A percentile compares a stretch with the other conserved stretches of the same genome.
Conservation (phyloP, 768 basidiomycete species). For the Lepiota brunneoincarnata region DNA sequence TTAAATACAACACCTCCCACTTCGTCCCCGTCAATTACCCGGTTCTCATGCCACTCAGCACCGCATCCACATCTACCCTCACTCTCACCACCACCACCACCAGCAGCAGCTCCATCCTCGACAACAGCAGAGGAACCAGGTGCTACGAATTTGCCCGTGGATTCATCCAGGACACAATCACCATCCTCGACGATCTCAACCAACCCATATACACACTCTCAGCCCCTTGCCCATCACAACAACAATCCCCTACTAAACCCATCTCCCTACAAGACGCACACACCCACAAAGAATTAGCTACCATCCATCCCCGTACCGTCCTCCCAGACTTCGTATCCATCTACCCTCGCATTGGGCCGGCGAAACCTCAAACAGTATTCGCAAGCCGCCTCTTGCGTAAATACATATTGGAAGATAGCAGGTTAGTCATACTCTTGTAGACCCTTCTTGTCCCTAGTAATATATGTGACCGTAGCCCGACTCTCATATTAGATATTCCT, state of each 20-base stretch:
- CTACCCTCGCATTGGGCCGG: too few relatives aligned
- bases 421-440: too few relatives aligned
- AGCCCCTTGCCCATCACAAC: not conserved
- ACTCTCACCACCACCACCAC: not conserved
- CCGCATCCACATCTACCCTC: not conserved
- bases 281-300: not conserved
- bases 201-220: not conserved
- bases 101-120: not conserved
- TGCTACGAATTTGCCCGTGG: constrained; percentile 3
- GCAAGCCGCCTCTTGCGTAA: too few relatives aligned
- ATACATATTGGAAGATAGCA: too few relatives aligned
- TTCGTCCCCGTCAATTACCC: too few relatives aligned
- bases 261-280: not conserved
- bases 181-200: not conserved
- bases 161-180: not conserved
- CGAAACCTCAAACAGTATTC: too few relatives aligned
- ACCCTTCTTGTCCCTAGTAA: too few relatives aligned
- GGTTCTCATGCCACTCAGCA: too few relatives aligned
- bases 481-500: not conserved
- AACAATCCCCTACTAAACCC: not conserved
- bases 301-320: not conserved
- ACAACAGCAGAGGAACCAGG: not conserved
- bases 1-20: too few relatives aligned
- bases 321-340: not conserved
- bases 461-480: too few relatives aligned